These are phyloP conservation scores for Nakazawaea laoshanensis DNA, from an alignment of 805 yeast genomes.

Conservation along the genomic window DNA sequence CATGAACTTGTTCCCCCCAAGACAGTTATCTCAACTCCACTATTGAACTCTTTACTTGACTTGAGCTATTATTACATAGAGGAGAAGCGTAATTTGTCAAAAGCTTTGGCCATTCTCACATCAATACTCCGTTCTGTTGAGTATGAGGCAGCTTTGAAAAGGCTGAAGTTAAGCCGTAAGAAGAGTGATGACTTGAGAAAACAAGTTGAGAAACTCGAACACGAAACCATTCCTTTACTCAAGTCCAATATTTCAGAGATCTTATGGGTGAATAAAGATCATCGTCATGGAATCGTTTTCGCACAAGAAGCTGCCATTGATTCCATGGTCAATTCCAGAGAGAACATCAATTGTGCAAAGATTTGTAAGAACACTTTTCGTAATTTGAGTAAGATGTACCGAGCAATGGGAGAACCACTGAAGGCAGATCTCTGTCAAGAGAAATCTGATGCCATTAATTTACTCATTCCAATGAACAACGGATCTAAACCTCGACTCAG, in stretches of 20 bases:
- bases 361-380: conserved; percentile 27
- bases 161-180: conserved; percentile 11
- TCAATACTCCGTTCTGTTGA: conserved; percentile 23
- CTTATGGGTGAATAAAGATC: conserved; percentile 25
- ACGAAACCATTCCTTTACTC: conserved; percentile 26
- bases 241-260: conserved; percentile 34
- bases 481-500: conserved; percentile 16
- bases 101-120: conserved; percentile 26
- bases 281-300: conserved; percentile 28
- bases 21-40: conserved; percentile 14
- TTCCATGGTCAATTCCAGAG: conserved; percentile 20
- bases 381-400: conserved; percentile 27
- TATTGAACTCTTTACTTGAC: conserved; percentile 21
- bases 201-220: conserved; percentile 17
- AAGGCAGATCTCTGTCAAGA: conserved; percentile 17
- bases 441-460: conserved; percentile 19
- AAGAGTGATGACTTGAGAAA: conserved; percentile 10
- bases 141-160: conserved; percentile 5
- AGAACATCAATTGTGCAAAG: conserved; percentile 27
- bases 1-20: conserved; percentile 16
- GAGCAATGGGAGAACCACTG: conserved; percentile 19
- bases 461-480: conserved; percentile 19
- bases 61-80: conserved; percentile 20
- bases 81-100: conserved; percentile 16
- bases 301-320: conserved; percentile 28